These are phyloP conservation scores for Chalciporus pseudorubinellus DNA, from an alignment of 768 basidiomycete species.

Conservation along the genomic window DNA sequence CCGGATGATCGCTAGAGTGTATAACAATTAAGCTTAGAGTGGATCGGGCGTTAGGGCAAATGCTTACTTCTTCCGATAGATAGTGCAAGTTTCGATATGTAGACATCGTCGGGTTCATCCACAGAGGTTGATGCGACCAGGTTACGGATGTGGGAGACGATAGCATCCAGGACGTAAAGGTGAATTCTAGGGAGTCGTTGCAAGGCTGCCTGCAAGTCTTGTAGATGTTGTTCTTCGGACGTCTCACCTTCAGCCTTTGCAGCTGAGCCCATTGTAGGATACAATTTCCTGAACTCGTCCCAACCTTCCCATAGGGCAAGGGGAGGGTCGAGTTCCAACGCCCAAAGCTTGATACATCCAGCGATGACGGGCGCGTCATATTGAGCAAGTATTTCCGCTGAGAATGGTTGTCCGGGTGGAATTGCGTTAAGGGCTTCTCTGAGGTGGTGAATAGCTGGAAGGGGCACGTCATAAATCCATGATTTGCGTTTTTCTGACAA, in stretches of 20 bases:
- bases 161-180: constrained; percentile 71
- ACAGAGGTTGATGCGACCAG: constrained; percentile 66
- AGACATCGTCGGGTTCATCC: constrained; percentile 77
- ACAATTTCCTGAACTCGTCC: constrained; percentile 88
- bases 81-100: constrained; percentile 82
- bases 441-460: constrained; percentile 79
- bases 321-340: constrained; percentile 89
- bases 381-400: constrained; percentile 57
- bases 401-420: constrained; percentile 46
- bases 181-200: constrained; percentile 75
- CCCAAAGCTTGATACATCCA: constrained; percentile 82
- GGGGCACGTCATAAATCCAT: constrained; percentile 95
- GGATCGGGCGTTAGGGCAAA: neutral
- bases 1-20: constrained; percentile 63
- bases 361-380: constrained; percentile 89
- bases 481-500: constrained; percentile 74
- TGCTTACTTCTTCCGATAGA: constrained; percentile 81
- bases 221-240: constrained; percentile 57
- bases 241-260: constrained; percentile 50
- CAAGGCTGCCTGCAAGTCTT: constrained; percentile 60
- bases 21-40: neutral
- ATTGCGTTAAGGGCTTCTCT: constrained; percentile 80
- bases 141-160: constrained; percentile 73
- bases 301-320: constrained; percentile 84
- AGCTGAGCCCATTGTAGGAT: constrained; percentile 68